Base-by-base conservation (phyloP, 73 alveolate species). In the Durusdinium trenchii region DNA sequence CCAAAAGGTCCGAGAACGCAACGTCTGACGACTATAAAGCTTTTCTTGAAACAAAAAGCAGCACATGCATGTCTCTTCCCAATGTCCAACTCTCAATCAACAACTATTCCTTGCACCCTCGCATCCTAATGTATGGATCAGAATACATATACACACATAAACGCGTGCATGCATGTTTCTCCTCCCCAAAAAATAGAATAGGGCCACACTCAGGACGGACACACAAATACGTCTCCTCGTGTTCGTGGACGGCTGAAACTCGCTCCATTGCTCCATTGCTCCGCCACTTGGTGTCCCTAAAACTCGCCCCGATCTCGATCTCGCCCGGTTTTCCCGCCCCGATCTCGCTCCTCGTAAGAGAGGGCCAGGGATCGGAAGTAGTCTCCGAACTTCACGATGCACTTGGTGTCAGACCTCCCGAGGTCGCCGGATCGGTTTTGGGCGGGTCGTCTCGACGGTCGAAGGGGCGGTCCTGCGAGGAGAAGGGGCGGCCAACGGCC, bases 361-460 rank as follows among this genome's bases (percentile, higher is more conserved):
- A 93, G 82, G 32, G 75, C 79, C 67, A 93, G 50, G 42, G 99
- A 78, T 26, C 99, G 67, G 92, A 93, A 93, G 43, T 93, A 93
- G 93, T 93, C 99, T 28, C 93, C 99, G 30, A 93, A 93, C 92
- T 54, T 93, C 92, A 50, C 89, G 60, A 91, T 43, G 87, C 95
- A 57, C 62, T 86, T 86, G 60, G 83, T 60, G 83, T 57, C 82
- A 14, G 83, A 43, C 83, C 82, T 86, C 9, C 32, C 42, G 54
- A 4, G 81, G 36, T 51, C 35, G 14, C 3, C 38, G 9, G 81
- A 35, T 26, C 81, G n/a, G n/a, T n/a, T n/a, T n/a, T 60, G 73
- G n/a, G 73, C 30, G 30, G 73, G 0, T 0, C 1, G 30, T 4
- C 46, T 71, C 26, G 84, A 36, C 48, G 48, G 48, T 36, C 16